These are phyloP conservation scores for Uromyces viciae-fabae DNA, from an alignment of 1,284 basidiomycete species.

Conservation along the genomic window DNA sequence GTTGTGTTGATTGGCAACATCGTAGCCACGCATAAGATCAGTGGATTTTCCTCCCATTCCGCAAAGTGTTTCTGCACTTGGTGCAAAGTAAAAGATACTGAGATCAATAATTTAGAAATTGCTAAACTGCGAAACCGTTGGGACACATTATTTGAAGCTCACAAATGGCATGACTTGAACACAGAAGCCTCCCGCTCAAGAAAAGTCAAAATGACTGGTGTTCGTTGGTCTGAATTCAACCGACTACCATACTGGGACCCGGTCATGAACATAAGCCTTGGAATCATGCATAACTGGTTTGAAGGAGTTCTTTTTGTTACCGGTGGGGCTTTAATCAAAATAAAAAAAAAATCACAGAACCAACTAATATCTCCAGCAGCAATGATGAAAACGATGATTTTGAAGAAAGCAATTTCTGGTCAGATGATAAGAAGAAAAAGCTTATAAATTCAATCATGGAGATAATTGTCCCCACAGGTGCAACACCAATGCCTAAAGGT, in stretches of 20 bases:
- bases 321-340: background rate
- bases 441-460: background rate
- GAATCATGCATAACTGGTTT: slow-evolving; percentile 24
- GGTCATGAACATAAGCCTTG: background rate
- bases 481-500: background rate
- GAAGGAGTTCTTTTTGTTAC: slow-evolving; percentile 5
- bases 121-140: background rate
- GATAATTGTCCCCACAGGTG: background rate
- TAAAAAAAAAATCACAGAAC: background rate
- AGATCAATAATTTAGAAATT: background rate
- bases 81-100: background rate
- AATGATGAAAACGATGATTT: background rate
- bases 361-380: background rate
- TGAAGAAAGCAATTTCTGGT: background rate
- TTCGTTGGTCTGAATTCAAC: slow-evolving; percentile 11
- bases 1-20: background rate
- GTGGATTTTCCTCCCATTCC: slow-evolving; percentile 8
- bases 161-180: background rate
- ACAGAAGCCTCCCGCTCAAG: background rate
- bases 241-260: background rate
- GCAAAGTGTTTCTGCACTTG: background rate
- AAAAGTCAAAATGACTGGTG: background rate
- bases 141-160: background rate
- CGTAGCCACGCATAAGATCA: slow-evolving; percentile 10
- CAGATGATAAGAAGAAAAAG: background rate